phyloP scores from a whole-genome alignment of 768 basidiomycete species.

The Rhizopogon vinicolor region DNA sequence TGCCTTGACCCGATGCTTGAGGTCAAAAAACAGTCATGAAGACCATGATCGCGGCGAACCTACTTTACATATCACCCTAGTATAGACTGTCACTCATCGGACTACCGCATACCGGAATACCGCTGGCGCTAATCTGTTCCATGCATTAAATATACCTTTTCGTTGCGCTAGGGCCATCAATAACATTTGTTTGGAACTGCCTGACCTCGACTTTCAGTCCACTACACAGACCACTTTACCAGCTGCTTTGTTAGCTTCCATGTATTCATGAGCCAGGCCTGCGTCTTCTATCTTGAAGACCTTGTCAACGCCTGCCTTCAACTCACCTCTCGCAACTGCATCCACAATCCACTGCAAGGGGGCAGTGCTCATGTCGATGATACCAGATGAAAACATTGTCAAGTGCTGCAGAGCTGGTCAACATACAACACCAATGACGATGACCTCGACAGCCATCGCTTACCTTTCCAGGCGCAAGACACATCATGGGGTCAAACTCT shows the following conservation, averaged over 20 bases:
- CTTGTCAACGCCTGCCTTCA: slow-evolving; percentile 15
- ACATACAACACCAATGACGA: neutral
- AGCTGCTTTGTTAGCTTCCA: slow-evolving; percentile 19
- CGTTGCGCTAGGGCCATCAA: neutral
- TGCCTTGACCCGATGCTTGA: slow-evolving; percentile 83
- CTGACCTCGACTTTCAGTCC: slow-evolving; percentile 5
- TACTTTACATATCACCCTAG: neutral
- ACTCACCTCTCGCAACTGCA: slow-evolving; percentile 14
- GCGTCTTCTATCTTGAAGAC: slow-evolving; percentile 17
- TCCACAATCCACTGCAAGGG: slow-evolving; percentile 19
- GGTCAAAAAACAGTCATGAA: slow-evolving; percentile 21
- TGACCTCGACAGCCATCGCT: neutral
- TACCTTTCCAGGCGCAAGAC: slow-evolving; percentile 17
- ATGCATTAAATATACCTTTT: slow-evolving; percentile 1
- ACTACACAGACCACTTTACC: slow-evolving; percentile 21
- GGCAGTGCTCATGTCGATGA: slow-evolving; percentile 13
- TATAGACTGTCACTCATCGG: neutral
- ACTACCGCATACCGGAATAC: neutral
- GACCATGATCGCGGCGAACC: neutral
- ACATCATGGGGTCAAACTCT: slow-evolving; percentile 16
- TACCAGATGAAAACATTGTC: slow-evolving; percentile 16
- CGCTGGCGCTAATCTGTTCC: slow-evolving; percentile 14
- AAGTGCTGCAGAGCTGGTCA: slow-evolving; percentile 7
- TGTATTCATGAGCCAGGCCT: slow-evolving; percentile 17
- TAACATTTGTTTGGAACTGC: neutral